Evolutionary conservation across 1,284 basidiomycete genomes (phyloP), one percentile per base, ranked within the genome.

Genomic region (Austroboletus rostrupii): DNA sequence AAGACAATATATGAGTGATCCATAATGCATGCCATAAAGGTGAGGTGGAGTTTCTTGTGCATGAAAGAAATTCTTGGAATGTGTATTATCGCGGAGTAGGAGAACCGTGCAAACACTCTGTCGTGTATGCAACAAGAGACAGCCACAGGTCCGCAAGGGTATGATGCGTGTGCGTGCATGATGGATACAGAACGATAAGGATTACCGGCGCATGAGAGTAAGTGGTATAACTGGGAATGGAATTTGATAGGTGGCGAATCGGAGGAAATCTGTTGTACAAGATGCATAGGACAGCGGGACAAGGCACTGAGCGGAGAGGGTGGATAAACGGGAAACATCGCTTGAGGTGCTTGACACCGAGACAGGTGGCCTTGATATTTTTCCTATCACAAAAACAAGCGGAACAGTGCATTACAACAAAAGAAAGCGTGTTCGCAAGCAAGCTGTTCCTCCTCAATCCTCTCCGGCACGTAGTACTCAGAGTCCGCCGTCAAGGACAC

Each of bases 401-500:
- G 48, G 52, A 57, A 54, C 50, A 56, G 44, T 53, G 61, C 61
- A 58, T 54, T 66, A 68, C 65, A 66, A 55, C 67, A 54, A 47
- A 42, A 58, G 48, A 49, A 45, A 47, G 62, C 50, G 54, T 51
- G 54, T 52, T 62, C 48, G 57, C 51, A 54, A 56, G 53, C 53
- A 54, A 39, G 50, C 55, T 46, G 54, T 49, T 50, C 53, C 42
- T 44, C 47, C 50, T 20, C 46, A 48, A 36, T 52, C 54, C 63
- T 45, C 62, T 49, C 61, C 50, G 32, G 37, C 26, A 50, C 45
- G 48, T 49, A 53, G 53, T 49, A 49, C 56, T 66, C 74, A 89
- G 70, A 87, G 78, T 57, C 85, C 87, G 48, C 87, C 87, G 62
- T 90, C 95, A 50, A 99, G 79, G 43, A 99, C 90, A 44, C 91